phyloP scores from a whole-genome alignment of 441 rosid species.

The Breynia disticha region DNA sequence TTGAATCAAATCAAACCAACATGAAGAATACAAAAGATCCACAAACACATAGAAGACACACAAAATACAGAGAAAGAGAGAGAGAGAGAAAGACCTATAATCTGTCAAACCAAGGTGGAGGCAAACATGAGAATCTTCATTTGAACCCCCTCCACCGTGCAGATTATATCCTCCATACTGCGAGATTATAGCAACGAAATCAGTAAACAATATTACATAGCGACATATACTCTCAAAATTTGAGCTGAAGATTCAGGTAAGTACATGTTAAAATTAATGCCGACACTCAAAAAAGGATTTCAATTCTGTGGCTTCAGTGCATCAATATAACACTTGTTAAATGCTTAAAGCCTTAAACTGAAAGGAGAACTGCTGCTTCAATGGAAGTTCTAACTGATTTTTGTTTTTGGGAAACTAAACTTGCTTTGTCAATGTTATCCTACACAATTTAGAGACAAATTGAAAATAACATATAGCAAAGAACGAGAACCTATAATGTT shows the following conservation, averaged over 20 bases:
- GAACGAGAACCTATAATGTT: too few relatives aligned
- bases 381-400: too few relatives aligned
- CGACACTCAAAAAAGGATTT: too few relatives aligned
- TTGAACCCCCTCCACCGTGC: constrained; percentile 27
- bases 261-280: background rate
- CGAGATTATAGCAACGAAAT: constrained; percentile 11
- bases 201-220: constrained; percentile 2
- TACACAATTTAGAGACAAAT: too few relatives aligned
- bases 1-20: too few relatives aligned
- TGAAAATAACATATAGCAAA: too few relatives aligned
- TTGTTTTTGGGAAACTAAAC: too few relatives aligned
- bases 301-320: background rate
- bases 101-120: constrained; percentile 83
- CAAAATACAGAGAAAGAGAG: background rate
- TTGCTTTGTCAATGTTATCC: too few relatives aligned
- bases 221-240: background rate
- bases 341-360: too few relatives aligned
- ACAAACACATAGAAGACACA: background rate
- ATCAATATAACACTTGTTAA: background rate
- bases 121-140: constrained; percentile 29
- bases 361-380: too few relatives aligned
- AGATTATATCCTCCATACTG: constrained; percentile 62
- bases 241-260: background rate
- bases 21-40: too few relatives aligned
- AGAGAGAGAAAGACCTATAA: constrained; percentile 48